phyloP scores from a whole-genome alignment of 202 grass and related monocot genomes.

The Cymbopogon flexuosus region DNA sequence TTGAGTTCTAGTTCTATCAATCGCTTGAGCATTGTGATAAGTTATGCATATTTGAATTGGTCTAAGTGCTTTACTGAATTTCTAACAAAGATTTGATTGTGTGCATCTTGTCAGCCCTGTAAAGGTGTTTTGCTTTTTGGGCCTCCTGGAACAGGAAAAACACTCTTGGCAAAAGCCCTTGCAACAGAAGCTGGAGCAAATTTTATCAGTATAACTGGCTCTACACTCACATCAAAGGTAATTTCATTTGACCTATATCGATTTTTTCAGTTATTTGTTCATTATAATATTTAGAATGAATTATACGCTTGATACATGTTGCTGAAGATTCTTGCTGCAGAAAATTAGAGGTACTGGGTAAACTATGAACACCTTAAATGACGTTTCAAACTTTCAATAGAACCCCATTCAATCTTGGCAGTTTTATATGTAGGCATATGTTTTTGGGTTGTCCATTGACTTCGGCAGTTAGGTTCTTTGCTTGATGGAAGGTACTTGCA shows the following conservation, averaged over 20 bases:
- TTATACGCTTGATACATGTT: background rate
- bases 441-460: background rate
- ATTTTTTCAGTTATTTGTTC: background rate
- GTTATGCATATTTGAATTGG: background rate
- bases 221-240: conserved; percentile 94
- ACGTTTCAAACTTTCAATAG: background rate
- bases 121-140: conserved; percentile 97
- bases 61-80: conserved; percentile 19
- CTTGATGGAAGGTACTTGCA: conserved; percentile 12
- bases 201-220: conserved; percentile 91
- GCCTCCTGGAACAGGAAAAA: conserved; percentile 95
- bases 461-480: background rate
- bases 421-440: background rate
- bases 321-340: background rate
- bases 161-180: conserved; percentile 94
- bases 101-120: conserved; percentile 65
- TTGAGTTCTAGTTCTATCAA: background rate
- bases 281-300: background rate
- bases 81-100: conserved; percentile 14
- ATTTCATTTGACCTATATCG: conserved; percentile 23
- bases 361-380: conserved; percentile 29
- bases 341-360: background rate
- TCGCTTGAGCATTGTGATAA: background rate
- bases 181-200: conserved; percentile 96
- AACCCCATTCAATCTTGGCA: background rate